Conservation (phyloP, 441 rosid genomes). For the Jatropha podagrica region DNA sequence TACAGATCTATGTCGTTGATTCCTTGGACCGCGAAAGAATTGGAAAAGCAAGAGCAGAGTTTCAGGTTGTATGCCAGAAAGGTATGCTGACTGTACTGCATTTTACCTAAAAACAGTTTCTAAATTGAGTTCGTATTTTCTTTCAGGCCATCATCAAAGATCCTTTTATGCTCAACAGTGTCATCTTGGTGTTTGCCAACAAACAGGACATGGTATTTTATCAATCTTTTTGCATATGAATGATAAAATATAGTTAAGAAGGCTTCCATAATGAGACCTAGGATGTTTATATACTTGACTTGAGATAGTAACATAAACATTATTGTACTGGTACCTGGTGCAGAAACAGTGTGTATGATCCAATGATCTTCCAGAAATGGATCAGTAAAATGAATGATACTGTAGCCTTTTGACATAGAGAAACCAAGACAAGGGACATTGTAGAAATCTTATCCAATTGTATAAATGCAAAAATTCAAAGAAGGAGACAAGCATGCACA, state of each 20-base stretch:
- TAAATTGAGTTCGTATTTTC: conserved; percentile 25
- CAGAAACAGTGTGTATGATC: too few species aligned
- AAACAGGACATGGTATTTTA: conserved; percentile 95
- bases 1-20: conserved; percentile 95
- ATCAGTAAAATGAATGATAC: too few species aligned
- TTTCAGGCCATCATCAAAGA: conserved; percentile 91
- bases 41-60: conserved; percentile 83
- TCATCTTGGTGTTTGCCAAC: conserved; percentile 96
- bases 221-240: background rate
- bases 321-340: too few species aligned
- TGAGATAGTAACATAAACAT: too few species aligned
- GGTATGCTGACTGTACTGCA: conserved; percentile 12
- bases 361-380: too few species aligned
- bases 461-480: too few species aligned
- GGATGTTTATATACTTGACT: background rate
- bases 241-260: background rate
- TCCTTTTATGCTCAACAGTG: conserved; percentile 94
- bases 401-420: too few species aligned
- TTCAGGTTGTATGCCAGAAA: conserved; percentile 65
- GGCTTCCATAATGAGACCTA: background rate
- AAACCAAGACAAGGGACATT: too few species aligned
- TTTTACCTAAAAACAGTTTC: conserved; percentile 26
- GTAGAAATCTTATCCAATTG: too few species aligned
- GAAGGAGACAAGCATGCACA: too few species aligned
- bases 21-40: conserved; percentile 98